phyloP scores from a whole-genome alignment of 2,329 filamentous ascomycete species.

The Fusarium sambucinum region DNA sequence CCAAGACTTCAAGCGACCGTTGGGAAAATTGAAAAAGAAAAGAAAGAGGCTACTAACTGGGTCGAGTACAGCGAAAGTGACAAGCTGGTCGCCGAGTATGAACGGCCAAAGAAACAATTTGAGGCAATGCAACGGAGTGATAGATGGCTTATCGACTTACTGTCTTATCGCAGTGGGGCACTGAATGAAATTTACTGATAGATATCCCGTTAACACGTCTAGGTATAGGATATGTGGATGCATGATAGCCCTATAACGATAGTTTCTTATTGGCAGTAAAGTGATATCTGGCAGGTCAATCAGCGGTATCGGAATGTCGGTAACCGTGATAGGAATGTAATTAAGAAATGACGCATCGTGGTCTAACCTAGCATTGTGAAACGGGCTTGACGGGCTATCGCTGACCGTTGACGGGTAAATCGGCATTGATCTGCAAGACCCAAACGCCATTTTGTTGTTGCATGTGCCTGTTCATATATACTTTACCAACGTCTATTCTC shows the following conservation, averaged over 20 bases:
- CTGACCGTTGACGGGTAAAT: slow-evolving; percentile 14
- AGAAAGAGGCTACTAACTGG: not conserved
- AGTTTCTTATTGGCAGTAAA: not conserved
- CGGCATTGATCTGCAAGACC: slow-evolving; percentile 13
- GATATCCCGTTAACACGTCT: not conserved
- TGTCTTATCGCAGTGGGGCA: not conserved
- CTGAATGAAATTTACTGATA: rapidly evolving
- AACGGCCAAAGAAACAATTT: not conserved
- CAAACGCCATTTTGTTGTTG: not conserved
- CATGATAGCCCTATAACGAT: not conserved
- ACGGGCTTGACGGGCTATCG: slow-evolving; percentile 3
- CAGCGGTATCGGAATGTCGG: not conserved
- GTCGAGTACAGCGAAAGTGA: not conserved
- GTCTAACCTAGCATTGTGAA: not conserved
- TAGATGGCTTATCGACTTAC: not conserved
- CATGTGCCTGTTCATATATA: not conserved
- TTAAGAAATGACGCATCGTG: slow-evolving; percentile 12
- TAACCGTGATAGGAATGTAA: slow-evolving; percentile 28
- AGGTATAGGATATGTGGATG: rapidly evolving
- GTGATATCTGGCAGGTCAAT: not conserved
- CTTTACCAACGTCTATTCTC: not conserved
- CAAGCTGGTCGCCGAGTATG: not conserved
- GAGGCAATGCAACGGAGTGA: not conserved
- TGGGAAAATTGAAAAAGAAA: not conserved
- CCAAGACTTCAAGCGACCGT: not conserved